phyloP scores from a whole-genome alignment of 148 eudicot species.

The Rhododendron vialii region DNA sequence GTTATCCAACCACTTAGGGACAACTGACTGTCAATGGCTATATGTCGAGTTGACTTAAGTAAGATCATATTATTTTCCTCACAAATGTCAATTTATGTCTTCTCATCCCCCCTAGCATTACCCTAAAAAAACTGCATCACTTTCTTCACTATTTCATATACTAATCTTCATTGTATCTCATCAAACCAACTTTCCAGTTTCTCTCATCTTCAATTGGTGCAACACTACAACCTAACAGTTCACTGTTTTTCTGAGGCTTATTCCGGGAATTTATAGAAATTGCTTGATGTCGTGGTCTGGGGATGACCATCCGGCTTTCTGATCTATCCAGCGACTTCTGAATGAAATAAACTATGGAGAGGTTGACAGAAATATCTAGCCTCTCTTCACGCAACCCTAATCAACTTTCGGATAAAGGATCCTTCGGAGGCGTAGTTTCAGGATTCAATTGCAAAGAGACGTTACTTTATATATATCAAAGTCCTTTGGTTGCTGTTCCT shows the following conservation, averaged over 20 bases:
- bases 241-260: background rate
- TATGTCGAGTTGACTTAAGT: background rate
- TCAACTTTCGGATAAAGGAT: background rate
- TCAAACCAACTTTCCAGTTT: background rate
- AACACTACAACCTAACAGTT: background rate
- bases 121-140: background rate
- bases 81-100: background rate
- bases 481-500: background rate
- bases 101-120: background rate
- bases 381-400: background rate
- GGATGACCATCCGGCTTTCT: background rate
- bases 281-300: background rate
- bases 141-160: background rate
- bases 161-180: background rate
- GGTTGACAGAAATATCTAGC: background rate
- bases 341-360: background rate
- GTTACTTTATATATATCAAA: background rate
- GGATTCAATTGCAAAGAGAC: background rate
- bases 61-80: background rate
- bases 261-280: background rate
- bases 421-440: background rate
- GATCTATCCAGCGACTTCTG: background rate
- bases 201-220: background rate
- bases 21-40: background rate
- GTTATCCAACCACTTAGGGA: background rate